Base-by-base conservation (phyloP, 2,329 filamentous ascomycete genomes). In the Zymoseptoria passerinii region DNA sequence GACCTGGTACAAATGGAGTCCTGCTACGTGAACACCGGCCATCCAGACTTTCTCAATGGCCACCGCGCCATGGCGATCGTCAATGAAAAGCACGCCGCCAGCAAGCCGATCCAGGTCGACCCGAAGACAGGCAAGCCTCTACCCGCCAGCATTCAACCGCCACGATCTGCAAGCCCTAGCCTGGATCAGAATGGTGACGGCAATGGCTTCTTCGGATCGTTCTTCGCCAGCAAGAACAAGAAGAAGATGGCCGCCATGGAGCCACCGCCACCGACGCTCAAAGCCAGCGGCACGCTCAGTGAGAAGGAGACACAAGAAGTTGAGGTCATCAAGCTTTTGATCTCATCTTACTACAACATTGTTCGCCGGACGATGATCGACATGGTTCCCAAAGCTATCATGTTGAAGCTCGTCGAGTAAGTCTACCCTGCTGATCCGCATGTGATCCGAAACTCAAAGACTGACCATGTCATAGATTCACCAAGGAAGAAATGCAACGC, bases 211-310 rank as follows among this genome's bases (percentile, higher is more conserved):
- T 99, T 99, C 69, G 94, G 94, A 67, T 95, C 90, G 70, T 99
- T 99, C 83, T 99, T 96, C 72, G 90, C 94, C 9, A 92, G 90
- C 71, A 99, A 97, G 84, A 99, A 97, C 80, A 99, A 97, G 86
- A 99, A 99, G 84, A 97, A 96, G 87, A 95, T 95, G 78, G 94
- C 94, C n/a, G 92, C 92, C 52, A 99, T 99, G 94, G 94, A 99
- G 74, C 81, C 94, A 13, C 94, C 94, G 48, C 94, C 94, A 62
- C 84, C 94, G 28, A 92, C 85, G 49, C 84, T 99, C 58, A 99
- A 96, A 80, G 94, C 94, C 35, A 95, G 90, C 2, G 92, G 94
- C 49, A 95, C 87, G 27, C 80, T 99, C 48, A 95, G 89, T 4
- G 94, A 99, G 77, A 90, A 94, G 61, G 94, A 99, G 74, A 87